Evolutionary conservation across 257 asterid species (phyloP), one percentile per base, ranked within the genome.

Genomic region (Linaria vulgaris): DNA sequence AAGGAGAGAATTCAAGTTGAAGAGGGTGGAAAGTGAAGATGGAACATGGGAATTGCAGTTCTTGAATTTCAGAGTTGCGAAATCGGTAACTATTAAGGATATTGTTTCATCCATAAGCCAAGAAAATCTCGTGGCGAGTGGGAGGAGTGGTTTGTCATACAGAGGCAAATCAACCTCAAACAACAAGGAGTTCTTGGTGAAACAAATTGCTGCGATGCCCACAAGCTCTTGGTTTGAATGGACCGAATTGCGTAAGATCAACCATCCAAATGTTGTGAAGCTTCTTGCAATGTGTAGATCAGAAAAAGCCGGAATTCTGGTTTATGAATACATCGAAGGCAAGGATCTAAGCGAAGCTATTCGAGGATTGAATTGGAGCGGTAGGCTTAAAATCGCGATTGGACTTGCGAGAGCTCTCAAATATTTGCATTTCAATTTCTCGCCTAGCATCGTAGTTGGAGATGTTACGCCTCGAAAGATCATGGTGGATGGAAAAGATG

Each of bases 301-400:
- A 1, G 84, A 81, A 22, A 88, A 88, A 45, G 71, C 66, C 1
- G 80, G 74, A 25, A 63, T 91, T 59, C 22, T 85, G 80, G 86
- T 91, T 62, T 77, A 79, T 27, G 96, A 85, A 49, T 81, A 67
- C 16, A 55, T 84, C 0, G 80, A 88, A 61, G 97, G 97, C 38
- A 84, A 79, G 63, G 25, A 72, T 46, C 60, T 88, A 69, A 75
- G 81, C 10, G 86, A 88, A 39, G 72, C 64, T 2, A 46, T 83
- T 22, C 72, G 63, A 14, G 60, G 68, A n/a, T 27, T 88, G 55
- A 72, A 47, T 20, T 90, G 90, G 95, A 80, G 59, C 10, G 71
- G 70, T 20, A 79, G 97, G 17, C 68, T 76, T n/a, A 88, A 76
- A 37, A 77, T 88, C 5, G 96, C 94, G 11, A 16, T 73, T 4